Evolutionary conservation across 1,284 basidiomycete species (phyloP), one percentile per base, ranked within the genome.

Genomic region (Rhodotorula glutinis): DNA sequence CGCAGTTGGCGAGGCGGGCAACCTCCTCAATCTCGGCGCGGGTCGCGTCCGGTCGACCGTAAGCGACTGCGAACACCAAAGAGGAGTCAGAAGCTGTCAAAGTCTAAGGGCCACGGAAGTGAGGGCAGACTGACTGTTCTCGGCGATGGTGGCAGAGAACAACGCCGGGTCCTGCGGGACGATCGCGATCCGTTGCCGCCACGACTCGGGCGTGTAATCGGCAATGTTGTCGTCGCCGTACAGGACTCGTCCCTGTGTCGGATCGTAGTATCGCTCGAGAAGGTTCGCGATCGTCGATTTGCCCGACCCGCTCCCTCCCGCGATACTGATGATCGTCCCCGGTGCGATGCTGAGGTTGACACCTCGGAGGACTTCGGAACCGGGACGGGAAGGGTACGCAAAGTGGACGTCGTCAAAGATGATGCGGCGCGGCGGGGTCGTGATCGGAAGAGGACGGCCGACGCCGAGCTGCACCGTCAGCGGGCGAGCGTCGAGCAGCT

Each of bases 251-350:
- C 96, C 96, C 44, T 83, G 79, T 33, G 87, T 82, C 1, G 95
- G 94, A 77, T 98, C 94, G 78, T 98, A 98, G 81, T 91, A 98
- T 57, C 94, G 84, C 70, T 95, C 82, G 57, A 98, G 83, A 13
- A 98, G 83, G 14, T 89, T 87, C 76, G 95, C 92, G 51, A 96
- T 84, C 1, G 91, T 94, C 21, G 89, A 92, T 81, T 98, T 98
- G 65, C 79, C 79, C 4, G 64, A 66, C 7, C 75, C 70, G 7
- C 75, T 77, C 3, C 77, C 78, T 38, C 80, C 80, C 11, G 80
- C 79, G 27, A 81, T 73, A 17, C 78, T 76, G 27, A 78, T 76
- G 60, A 75, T 77, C 57, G 75, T 73, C 17, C 78, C 93, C 27
- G 88, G 86, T 47, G 84, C 82, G 75, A 95, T 82, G 23, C 81